Evolutionary conservation across 495 filamentous ascomycete genomes (phyloP).

Genomic region (Penicillium mononematosum): DNA sequence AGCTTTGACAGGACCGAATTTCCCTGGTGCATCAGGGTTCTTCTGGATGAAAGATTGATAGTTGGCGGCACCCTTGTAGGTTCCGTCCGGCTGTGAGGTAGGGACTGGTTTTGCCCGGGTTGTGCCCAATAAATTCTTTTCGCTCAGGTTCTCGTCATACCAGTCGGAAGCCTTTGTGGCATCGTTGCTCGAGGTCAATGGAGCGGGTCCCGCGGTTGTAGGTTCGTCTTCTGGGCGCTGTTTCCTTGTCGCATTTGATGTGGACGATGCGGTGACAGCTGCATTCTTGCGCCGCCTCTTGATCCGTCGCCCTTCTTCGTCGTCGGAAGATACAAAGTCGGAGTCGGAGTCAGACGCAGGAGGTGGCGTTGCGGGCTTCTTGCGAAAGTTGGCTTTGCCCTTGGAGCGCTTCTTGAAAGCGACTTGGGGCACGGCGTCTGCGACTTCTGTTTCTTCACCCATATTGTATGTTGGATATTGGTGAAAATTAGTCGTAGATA

Average conservation of each 20-base stretch:
- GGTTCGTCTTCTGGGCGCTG: conserved; percentile 56
- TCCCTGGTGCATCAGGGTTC: conserved; percentile 73
- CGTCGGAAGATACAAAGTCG: conserved; percentile 73
- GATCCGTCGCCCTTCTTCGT: conserved; percentile 67
- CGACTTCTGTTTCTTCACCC: conserved; percentile 18
- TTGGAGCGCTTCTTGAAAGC: conserved; percentile 87
- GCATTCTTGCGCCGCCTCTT: conserved; percentile 75
- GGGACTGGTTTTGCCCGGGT: conserved; percentile 38
- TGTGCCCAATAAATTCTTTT: conserved; percentile 63
- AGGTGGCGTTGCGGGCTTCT: conserved; percentile 78
- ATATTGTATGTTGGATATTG: conserved; percentile 3
- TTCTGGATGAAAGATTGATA: conserved; percentile 74
- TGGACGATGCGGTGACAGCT: conserved; percentile 56
- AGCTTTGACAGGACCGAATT: conserved; percentile 83
- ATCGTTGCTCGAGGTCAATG: conserved; percentile 69
- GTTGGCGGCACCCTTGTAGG: conserved; percentile 72
- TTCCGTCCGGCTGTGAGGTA: conserved; percentile 52
- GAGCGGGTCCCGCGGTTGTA: conserved; percentile 48
- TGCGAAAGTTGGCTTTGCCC: conserved; percentile 74
- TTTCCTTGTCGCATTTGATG: conserved; percentile 35
- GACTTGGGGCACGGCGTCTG: conserved; percentile 29
- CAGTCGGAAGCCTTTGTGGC: conserved; percentile 93
- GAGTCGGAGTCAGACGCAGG: conserved; percentile 58
- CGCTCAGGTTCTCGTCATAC: conserved; percentile 66
- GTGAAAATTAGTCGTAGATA: background rate